Conservation (phyloP, 2,329 filamentous ascomycete species). For the Anisogramma anomala region DNA sequence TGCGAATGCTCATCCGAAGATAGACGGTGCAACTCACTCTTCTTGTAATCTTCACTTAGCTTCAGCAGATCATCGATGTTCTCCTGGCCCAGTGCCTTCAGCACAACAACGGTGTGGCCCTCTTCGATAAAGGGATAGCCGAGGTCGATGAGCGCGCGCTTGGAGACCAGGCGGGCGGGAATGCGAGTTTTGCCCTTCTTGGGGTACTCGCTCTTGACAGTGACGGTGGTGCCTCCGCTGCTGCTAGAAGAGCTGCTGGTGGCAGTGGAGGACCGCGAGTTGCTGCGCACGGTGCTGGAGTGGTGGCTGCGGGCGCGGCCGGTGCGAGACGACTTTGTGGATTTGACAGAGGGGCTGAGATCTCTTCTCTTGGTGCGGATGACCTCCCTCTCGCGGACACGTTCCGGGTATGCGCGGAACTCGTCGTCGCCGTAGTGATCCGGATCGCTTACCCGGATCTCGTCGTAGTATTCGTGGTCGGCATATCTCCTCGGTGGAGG, state of each 20-base stretch:
- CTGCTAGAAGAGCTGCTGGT: constrained; percentile 36
- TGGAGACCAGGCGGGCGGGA: constrained; percentile 67
- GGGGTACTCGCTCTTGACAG: constrained; percentile 52
- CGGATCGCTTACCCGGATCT: constrained; percentile 56
- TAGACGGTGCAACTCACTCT: constrained; percentile 29
- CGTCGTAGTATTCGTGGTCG: constrained; percentile 49
- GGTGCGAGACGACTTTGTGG: constrained; percentile 26
- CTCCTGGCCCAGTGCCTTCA: constrained; percentile 74
- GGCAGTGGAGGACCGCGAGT: constrained; percentile 32
- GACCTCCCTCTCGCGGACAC: constrained; percentile 50
- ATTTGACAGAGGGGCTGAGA: constrained; percentile 30
- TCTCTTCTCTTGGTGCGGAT: constrained; percentile 36
- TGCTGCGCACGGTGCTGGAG: constrained; percentile 25
- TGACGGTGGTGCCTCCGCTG: constrained; percentile 34
- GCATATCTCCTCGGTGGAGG: constrained; percentile 47
- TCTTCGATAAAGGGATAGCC: constrained; percentile 82
- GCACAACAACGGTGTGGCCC: constrained; percentile 71
- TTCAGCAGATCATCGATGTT: constrained; percentile 86
- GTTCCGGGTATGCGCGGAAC: constrained; percentile 49
- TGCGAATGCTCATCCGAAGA: background rate
- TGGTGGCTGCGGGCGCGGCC: constrained; percentile 26
- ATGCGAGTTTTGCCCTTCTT: constrained; percentile 86
- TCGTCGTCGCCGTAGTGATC: constrained; percentile 62
- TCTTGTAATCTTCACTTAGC: constrained; percentile 66
- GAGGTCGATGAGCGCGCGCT: constrained; percentile 69